These are phyloP conservation scores for Kazachstania africana DNA, from an alignment of 805 yeast species.

Conservation along the genomic window DNA sequence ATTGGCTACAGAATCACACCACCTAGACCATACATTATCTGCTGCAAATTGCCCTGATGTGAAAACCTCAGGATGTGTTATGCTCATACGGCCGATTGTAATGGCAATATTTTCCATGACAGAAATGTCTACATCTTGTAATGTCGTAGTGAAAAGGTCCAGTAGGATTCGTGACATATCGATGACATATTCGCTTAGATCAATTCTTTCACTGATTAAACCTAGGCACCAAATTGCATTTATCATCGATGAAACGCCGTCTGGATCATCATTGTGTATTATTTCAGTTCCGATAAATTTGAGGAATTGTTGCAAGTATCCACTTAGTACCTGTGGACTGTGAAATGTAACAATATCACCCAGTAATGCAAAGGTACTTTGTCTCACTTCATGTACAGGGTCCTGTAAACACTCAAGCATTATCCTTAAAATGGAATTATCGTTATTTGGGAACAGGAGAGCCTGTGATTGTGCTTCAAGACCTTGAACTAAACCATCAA, in stretches of 20 bases:
- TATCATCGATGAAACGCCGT: conserved; percentile 24
- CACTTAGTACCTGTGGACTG: conserved; percentile 28
- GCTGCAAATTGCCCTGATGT: conserved; percentile 33
- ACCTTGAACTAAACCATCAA: conserved; percentile 91
- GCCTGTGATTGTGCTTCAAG: conserved; percentile 52
- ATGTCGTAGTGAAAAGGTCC: conserved; percentile 19
- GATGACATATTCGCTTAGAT: conserved; percentile 20
- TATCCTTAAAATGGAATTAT: conserved; percentile 42
- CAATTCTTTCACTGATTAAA: conserved; percentile 56
- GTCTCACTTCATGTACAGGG: conserved; percentile 78
- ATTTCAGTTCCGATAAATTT: conserved; percentile 62
- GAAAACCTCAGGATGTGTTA: conserved; percentile 45
- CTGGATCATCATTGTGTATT: conserved; percentile 29
- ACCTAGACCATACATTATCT: conserved; percentile 38
- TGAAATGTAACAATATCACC: conserved; percentile 75
- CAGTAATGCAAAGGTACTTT: conserved; percentile 75
- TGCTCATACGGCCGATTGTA: conserved; percentile 77
- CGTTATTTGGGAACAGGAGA: conserved; percentile 23
- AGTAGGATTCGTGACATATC: conserved; percentile 20
- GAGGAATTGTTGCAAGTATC: conserved; percentile 33
- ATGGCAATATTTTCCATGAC: conserved; percentile 82
- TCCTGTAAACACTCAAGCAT: conserved; percentile 64
- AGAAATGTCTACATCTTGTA: conserved; percentile 25
- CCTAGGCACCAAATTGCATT: conserved; percentile 94
- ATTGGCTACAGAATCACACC: conserved; percentile 61